Conservation (phyloP, 345 rosid genomes). For the Lagerstroemia speciosa region DNA sequence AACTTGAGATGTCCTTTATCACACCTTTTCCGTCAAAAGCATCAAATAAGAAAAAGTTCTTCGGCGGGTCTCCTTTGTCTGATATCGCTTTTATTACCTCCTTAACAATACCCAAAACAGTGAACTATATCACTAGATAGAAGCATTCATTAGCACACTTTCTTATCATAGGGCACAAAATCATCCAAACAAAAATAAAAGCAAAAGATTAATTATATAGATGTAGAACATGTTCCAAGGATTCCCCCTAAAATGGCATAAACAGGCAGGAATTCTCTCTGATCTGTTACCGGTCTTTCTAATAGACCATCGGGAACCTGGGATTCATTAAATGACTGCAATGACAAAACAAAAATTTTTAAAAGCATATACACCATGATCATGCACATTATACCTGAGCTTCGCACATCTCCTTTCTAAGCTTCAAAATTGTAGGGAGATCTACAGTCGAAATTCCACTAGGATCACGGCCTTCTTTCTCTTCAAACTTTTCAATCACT, state of each 20-base stretch:
- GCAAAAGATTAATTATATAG: not conserved
- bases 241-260: constrained; percentile 92
- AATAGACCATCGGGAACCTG: constrained; percentile 52
- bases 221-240: constrained; percentile 45
- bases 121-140: not conserved
- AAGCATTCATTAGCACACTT: not conserved
- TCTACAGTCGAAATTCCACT: constrained; percentile 45
- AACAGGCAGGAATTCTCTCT: constrained; percentile 67
- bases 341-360: not conserved
- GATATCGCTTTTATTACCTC: constrained; percentile 92
- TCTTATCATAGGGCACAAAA: not conserved
- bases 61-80: constrained; percentile 76
- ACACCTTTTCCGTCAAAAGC: constrained; percentile 82
- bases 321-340: constrained; percentile 56
- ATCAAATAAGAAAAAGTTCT: constrained; percentile 90
- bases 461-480: constrained; percentile 43
- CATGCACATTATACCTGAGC: constrained; percentile 36
- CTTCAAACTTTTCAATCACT: constrained; percentile 80
- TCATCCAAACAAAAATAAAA: not conserved
- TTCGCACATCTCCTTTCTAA: constrained; percentile 62
- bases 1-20: constrained; percentile 67
- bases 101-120: constrained; percentile 23
- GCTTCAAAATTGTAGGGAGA: constrained; percentile 50
- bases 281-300: constrained; percentile 51
- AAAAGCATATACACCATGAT: not conserved